These are phyloP conservation scores for Lachancea sp. DNA, from an alignment of 805 yeast genomes.

Conservation along the genomic window DNA sequence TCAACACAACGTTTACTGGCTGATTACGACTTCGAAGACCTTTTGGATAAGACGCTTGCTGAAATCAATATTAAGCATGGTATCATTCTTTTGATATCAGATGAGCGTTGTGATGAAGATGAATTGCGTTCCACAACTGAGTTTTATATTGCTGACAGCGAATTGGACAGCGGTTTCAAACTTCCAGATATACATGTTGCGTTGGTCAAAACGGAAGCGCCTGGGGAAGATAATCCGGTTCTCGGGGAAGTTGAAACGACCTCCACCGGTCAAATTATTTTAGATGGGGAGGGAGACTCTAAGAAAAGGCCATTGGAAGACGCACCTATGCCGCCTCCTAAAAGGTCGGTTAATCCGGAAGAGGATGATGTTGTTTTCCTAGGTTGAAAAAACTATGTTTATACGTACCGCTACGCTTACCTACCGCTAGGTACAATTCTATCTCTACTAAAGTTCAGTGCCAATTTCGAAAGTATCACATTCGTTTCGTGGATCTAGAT, in stretches of 20 bases:
- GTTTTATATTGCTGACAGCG: constrained; percentile 41
- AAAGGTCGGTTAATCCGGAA: neutral
- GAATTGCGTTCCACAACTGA: constrained; percentile 50
- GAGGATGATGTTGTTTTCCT: constrained; percentile 4
- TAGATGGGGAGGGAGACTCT: constrained; percentile 10
- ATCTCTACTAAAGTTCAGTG: neutral
- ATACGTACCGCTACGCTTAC: neutral
- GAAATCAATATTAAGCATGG: constrained; percentile 55
- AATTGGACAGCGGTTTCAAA: constrained; percentile 14
- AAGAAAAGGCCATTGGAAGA: constrained; percentile 10
- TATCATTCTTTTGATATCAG: constrained; percentile 63
- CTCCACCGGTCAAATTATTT: constrained; percentile 11
- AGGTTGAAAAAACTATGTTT: neutral
- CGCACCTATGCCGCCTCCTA: constrained; percentile 8
- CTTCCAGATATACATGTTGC: constrained; percentile 35
- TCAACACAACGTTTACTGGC: constrained; percentile 53
- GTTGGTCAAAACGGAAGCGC: constrained; percentile 13
- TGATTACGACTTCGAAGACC: constrained; percentile 86
- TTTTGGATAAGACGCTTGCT: constrained; percentile 42
- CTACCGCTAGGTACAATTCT: neutral
- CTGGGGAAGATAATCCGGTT: constrained; percentile 11
- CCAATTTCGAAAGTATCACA: neutral
- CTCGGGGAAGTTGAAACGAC: constrained; percentile 23
- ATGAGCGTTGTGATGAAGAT: constrained; percentile 47
- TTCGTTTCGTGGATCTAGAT: constrained; percentile 26